Conservation (phyloP, 768 basidiomycete species). For the Phylloporus sp. region DNA sequence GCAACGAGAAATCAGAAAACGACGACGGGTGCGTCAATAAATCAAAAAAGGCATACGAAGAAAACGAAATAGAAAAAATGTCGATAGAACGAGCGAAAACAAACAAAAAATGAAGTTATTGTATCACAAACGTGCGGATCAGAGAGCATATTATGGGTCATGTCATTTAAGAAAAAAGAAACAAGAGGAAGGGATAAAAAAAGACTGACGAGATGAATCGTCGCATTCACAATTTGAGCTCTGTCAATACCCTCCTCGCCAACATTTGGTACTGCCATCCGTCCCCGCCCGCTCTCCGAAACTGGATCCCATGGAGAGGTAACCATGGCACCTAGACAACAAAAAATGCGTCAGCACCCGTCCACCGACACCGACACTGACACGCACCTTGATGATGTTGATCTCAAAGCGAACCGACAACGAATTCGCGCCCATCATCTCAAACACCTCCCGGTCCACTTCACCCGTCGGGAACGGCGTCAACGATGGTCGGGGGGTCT, state of each 20-base stretch:
- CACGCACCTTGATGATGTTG: conserved; percentile 88
- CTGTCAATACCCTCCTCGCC: conserved; percentile 79
- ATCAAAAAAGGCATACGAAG: background rate
- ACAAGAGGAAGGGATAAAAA: background rate
- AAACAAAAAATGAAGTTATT: conserved; percentile 10
- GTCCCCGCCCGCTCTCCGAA: conserved; percentile 83
- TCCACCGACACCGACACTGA: background rate
- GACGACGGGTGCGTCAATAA: background rate
- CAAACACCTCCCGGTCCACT: conserved; percentile 64
- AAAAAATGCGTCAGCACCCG: background rate
- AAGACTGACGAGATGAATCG: background rate
- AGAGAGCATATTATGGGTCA: conserved; percentile 22
- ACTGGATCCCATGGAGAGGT: conserved; percentile 92
- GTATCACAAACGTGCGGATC: conserved; percentile 19
- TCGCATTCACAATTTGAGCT: conserved; percentile 69
- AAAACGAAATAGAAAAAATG: too few species aligned
- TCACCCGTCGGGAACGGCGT: conserved; percentile 62
- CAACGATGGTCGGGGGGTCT: conserved; percentile 36
- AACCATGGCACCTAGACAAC: conserved; percentile 77
- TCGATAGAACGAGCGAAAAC: conserved; percentile 2
- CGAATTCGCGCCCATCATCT: conserved; percentile 67
- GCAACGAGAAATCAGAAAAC: background rate
- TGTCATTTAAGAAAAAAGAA: conserved; percentile 4
- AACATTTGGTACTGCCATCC: conserved; percentile 99
- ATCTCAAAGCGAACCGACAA: conserved; percentile 95